Percentiles rank a stretch among this genome's conserved stretches.
phyloP scores from a whole-genome alignment of 495 filamentous ascomycete genomes.

The Lasiosphaeris hirsuta region DNA sequence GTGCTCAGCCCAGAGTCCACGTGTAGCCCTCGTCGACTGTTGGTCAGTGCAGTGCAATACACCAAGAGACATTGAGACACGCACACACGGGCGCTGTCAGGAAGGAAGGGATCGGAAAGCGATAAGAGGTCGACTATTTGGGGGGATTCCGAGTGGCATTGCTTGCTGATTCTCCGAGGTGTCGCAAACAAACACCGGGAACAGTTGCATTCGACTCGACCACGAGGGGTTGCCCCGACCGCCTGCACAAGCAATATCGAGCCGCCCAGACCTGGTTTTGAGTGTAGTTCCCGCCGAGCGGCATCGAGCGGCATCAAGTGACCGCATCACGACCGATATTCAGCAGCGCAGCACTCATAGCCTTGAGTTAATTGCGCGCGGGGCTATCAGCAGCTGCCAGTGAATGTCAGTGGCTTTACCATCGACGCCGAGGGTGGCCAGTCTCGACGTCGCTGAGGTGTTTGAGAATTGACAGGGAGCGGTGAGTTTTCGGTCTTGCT shows the following conservation, averaged over 20 bases:
- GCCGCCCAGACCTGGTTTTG: constrained; percentile 14
- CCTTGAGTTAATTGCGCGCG: neutral
- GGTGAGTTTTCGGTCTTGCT: neutral
- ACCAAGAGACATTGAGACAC: neutral
- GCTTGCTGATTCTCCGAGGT: neutral
- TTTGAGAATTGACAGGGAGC: constrained; percentile 3
- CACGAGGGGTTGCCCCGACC: constrained; percentile 14
- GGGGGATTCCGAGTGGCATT: constrained; percentile 1
- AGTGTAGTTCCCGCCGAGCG: neutral
- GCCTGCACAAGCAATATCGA: constrained; percentile 20
- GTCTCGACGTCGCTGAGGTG: constrained; percentile 3
- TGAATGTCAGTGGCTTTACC: too few species aligned
- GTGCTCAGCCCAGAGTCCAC: neutral
- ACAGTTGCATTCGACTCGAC: neutral
- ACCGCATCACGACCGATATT: constrained; percentile 7
- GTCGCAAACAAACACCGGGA: constrained; percentile 10
- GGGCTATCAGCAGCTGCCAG: too few species aligned
- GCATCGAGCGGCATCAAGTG: neutral
- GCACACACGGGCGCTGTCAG: neutral
- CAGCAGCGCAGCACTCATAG: neutral
- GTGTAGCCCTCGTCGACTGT: too few species aligned
- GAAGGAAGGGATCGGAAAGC: neutral
- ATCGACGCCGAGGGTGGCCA: too few species aligned
- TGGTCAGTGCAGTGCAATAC: too few species aligned
- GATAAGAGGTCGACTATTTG: neutral